A percentile compares a stretch with the other conserved stretches of the same genome.
Conservation (phyloP, 495 filamentous ascomycete genomes). For the Aspergillus kassunensis region DNA sequence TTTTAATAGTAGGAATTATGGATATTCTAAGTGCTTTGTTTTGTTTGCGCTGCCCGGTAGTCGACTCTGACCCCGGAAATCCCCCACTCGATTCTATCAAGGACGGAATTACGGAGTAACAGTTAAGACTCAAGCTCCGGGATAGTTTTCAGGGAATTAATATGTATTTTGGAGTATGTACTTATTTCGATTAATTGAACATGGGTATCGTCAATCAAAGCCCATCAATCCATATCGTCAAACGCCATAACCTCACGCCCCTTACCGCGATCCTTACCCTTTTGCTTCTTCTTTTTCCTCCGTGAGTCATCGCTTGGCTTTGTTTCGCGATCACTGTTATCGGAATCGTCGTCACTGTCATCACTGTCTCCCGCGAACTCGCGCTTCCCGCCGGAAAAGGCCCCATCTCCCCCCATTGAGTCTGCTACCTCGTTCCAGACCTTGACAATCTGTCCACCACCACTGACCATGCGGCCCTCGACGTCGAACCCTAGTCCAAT, state of each 20-base stretch:
- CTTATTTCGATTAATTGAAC: not conserved
- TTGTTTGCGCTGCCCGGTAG: too few relatives aligned
- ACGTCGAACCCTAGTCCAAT: constrained; percentile 76
- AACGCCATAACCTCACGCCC: constrained; percentile 61
- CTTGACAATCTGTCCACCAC: constrained; percentile 77
- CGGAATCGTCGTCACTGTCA: constrained; percentile 37
- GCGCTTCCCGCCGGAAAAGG: constrained; percentile 31
- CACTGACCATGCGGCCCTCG: constrained; percentile 78
- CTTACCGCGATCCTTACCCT: constrained; percentile 48
- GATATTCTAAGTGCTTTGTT: too few relatives aligned
- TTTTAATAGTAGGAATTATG: too few relatives aligned
- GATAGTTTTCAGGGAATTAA: too few relatives aligned
- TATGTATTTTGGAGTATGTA: not conserved
- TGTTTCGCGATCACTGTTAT: constrained; percentile 40
- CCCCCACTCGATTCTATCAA: not conserved
- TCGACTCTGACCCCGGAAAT: constrained; percentile 11
- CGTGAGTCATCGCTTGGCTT: constrained; percentile 35
- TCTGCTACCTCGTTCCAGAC: constrained; percentile 67
- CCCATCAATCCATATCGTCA: constrained; percentile 56
- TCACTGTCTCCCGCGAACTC: constrained; percentile 38
- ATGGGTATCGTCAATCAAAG: constrained; percentile 13
- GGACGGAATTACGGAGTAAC: not conserved
- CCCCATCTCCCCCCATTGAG: constrained; percentile 36
- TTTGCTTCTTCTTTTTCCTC: constrained; percentile 57
- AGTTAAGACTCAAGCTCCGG: too few relatives aligned